These are phyloP conservation scores for Obelidium mucronatum DNA, from an alignment of 192 early-diverging fungal species.

Conservation along the genomic window DNA sequence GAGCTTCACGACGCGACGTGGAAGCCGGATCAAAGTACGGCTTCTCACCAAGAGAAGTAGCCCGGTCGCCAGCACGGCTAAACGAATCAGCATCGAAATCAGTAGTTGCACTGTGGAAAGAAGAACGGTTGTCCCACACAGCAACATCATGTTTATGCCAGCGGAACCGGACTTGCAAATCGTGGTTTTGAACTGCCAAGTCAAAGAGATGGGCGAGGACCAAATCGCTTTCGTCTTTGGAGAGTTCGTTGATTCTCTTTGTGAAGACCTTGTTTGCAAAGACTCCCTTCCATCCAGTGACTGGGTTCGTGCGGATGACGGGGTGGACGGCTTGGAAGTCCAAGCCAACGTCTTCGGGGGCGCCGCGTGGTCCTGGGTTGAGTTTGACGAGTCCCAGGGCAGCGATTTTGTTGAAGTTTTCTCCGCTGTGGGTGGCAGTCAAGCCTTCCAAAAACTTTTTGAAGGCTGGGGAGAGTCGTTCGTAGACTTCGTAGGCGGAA, in stretches of 20 bases:
- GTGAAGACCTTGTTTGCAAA: slow-evolving; percentile 67
- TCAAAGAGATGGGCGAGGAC: slow-evolving; percentile 64
- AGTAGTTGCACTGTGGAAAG: slow-evolving; percentile 38
- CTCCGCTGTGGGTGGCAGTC: slow-evolving; percentile 57
- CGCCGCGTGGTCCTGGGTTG: slow-evolving; percentile 16
- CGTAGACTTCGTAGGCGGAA: too few relatives aligned
- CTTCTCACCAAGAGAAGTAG: slow-evolving; percentile 45
- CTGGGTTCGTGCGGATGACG: too few relatives aligned
- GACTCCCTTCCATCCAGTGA: too few relatives aligned
- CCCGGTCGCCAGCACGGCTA: slow-evolving; percentile 43
- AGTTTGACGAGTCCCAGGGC: not conserved
- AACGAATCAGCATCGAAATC: slow-evolving; percentile 41
- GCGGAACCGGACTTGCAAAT: slow-evolving; percentile 60
- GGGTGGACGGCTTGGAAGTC: slow-evolving; percentile 38
- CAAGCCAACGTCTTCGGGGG: slow-evolving; percentile 16
- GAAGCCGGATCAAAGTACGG: slow-evolving; percentile 45
- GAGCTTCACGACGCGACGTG: slow-evolving; percentile 6
- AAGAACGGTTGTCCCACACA: slow-evolving; percentile 57
- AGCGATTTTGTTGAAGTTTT: not conserved
- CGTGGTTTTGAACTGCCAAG: slow-evolving; percentile 56
- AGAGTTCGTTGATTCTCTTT: slow-evolving; percentile 59
- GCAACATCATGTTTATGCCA: slow-evolving; percentile 52
- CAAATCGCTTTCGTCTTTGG: too few relatives aligned
- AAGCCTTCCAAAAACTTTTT: slow-evolving; percentile 73
- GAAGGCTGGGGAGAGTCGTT: too few relatives aligned